Evolutionary conservation across 352 stramenopile genomes (phyloP), one percentile per base, ranked within the genome.

Genomic region (Pythium vanterpoolii): DNA sequence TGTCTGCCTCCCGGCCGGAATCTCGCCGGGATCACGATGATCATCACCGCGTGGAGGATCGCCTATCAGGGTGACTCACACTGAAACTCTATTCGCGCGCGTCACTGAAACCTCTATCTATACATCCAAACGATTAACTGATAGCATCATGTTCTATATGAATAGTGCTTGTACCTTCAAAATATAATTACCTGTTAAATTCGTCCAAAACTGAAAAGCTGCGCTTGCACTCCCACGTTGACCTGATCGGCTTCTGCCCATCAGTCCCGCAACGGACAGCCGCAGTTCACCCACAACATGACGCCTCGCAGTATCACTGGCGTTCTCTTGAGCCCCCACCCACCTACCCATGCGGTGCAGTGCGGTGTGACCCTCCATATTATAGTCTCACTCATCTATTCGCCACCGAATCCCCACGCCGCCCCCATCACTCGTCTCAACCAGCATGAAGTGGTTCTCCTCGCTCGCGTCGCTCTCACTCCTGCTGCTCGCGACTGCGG

Each of bases 361-460:
- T n/a, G n/a, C n/a, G n/a, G n/a, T n/a, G n/a, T n/a, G n/a, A n/a
- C n/a, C n/a, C n/a, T n/a, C n/a, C n/a, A n/a, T n/a, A n/a, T n/a
- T n/a, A n/a, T n/a, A n/a, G n/a, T 21, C 34, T 53, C 46, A 53
- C n/a, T 40, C 26, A 19, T 8, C 27, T 18, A 38, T 42, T 40
- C 46, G 30, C 30, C 27, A 34, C 43, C 19, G 21, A 39, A 28
- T 52, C 26, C 28, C 45, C 45, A 9, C 26, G 21, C 43, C 19
- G 18, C 45, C 47, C 24, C 31, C 30, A 9, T 27, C 47, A 2
- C n/a, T 42, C 46, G 18, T 23, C 45, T 26, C 4, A 3, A n/a
- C 6, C 28, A 44, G 0, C 21, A 57, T 57, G 50, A 57, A 57
- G 52, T 49, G 24, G 39, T 18, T 60, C 39, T 6, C 40, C 5